A percentile compares a stretch with the other conserved stretches of the same genome.
Conservation (phyloP, 345 rosid genomes). For the Murraya koenigii region DNA sequence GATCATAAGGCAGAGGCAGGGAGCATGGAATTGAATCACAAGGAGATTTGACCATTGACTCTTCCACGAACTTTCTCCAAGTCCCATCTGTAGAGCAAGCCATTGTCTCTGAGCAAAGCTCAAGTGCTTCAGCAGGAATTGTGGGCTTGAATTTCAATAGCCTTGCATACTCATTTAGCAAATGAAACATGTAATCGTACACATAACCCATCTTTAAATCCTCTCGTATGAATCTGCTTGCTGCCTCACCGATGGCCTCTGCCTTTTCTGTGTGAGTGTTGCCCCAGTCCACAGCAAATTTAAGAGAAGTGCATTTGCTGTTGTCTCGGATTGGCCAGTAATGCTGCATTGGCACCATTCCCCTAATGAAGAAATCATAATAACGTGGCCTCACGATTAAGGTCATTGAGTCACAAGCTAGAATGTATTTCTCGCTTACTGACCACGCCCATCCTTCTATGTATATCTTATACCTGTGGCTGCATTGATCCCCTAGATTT, state of each 20-base stretch:
- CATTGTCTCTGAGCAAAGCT: slow-evolving; percentile 51
- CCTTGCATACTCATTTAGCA: slow-evolving; percentile 57
- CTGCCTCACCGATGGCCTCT: slow-evolving; percentile 54
- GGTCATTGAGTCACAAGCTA: slow-evolving; percentile 71
- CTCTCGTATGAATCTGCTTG: slow-evolving; percentile 46
- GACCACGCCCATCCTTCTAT: slow-evolving; percentile 83
- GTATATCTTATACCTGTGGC: slow-evolving; percentile 74
- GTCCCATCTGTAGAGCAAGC: slow-evolving; percentile 38
- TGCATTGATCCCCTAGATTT: slow-evolving; percentile 54
- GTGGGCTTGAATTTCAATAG: slow-evolving; percentile 64
- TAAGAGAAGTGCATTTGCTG: slow-evolving; percentile 52
- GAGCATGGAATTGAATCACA: slow-evolving; percentile 47
- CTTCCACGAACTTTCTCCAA: slow-evolving; percentile 51
- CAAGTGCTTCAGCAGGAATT: slow-evolving; percentile 43
- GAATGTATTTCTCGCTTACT: slow-evolving; percentile 75
- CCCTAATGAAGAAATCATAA: slow-evolving; percentile 62
- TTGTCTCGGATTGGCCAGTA: slow-evolving; percentile 70
- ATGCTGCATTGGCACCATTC: slow-evolving; percentile 65
- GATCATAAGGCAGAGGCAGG: slow-evolving; percentile 45
- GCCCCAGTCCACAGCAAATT: slow-evolving; percentile 81
- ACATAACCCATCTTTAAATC: slow-evolving; percentile 56
- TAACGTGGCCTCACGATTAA: slow-evolving; percentile 43
- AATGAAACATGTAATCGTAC: slow-evolving; percentile 76
- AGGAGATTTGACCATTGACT: slow-evolving; percentile 54
- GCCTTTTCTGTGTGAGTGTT: slow-evolving; percentile 47